Evolutionary conservation across 2,329 filamentous ascomycete species (phyloP), one percentile per base, ranked within the genome.

Genomic region (Colletotrichum siamense): DNA sequence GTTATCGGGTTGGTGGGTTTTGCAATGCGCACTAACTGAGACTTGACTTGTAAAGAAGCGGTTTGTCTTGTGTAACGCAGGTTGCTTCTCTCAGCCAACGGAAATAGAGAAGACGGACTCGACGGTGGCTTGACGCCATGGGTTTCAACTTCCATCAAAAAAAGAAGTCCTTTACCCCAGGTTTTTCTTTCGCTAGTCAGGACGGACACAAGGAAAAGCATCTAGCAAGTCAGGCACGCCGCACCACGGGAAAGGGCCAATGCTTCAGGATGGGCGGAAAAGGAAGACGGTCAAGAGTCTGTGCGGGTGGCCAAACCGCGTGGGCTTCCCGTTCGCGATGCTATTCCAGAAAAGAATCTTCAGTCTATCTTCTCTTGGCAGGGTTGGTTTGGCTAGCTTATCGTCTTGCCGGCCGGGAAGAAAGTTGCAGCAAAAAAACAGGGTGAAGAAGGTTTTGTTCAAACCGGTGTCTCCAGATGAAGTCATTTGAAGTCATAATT

Each of bases 401-500:
- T 36, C 49, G 24, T 10, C 15, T 69, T 59, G 66, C 66, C 52
- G 22, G 66, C 66, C 66, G 52, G 66, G 52, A 69, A n/a, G 13
- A 16, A 55, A 22, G 64, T 15, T n/a, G 9, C 8, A 2, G 4
- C 1, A 1, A 4, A 26, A 26, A 24, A 34, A n/a, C 18, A 18
- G 24, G 55, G n/a, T 32, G 65, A 68, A 52, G 36, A 70, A 63
- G 34, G 22, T 52, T 70, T 70, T 7, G 26, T 26, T 49, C 7
- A 24, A 49, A 49, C 12, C n/a, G 30, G 18, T 18, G 68, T 52
- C 28, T 63, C 68, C 57, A 22, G 68, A 70, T 70, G 59, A 63
- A 70, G 68, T 63, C 57, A 70, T 28, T 61, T 75, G 73, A 75
- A 66, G 69, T 75, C 73, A 75, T 75, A 30, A 24, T 34, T 75